Conservation (phyloP, 1,284 basidiomycete genomes). For the Entoloma clypeatum region DNA sequence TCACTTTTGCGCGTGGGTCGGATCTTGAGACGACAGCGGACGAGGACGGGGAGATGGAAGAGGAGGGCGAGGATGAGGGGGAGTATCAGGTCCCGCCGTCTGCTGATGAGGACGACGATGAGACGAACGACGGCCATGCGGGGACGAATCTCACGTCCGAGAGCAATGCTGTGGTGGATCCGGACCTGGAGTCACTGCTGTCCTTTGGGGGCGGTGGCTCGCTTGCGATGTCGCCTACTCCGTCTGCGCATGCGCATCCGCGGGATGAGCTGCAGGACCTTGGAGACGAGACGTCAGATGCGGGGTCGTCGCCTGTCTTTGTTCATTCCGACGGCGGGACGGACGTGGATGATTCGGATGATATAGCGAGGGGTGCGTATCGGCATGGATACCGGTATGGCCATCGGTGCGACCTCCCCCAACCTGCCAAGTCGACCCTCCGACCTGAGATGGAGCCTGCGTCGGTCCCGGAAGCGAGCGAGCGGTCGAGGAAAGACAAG, state of each 20-base stretch:
- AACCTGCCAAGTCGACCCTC: not conserved
- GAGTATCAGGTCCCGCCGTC: not conserved
- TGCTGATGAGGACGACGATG: constrained; percentile 13
- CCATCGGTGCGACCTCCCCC: constrained; percentile 10
- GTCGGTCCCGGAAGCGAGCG: constrained; percentile 8
- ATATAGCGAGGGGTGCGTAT: constrained; percentile 11
- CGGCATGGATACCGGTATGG: constrained; percentile 28
- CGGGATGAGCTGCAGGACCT: not conserved
- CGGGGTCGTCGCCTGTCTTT: constrained; percentile 32
- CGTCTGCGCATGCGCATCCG: constrained; percentile 7
- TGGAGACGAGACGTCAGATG: constrained; percentile 14
- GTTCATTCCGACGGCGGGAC: constrained; percentile 26
- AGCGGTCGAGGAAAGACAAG: constrained; percentile 35
- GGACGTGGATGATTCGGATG: constrained; percentile 15
- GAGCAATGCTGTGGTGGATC: not conserved
- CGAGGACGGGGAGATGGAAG: constrained; percentile 7
- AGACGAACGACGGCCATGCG: constrained; percentile 1
- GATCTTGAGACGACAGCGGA: not conserved
- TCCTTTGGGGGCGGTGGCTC: too few species aligned
- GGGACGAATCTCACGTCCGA: constrained; percentile 1
- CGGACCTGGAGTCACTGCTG: not conserved
- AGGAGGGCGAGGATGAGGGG: not conserved
- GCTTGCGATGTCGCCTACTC: too few species aligned
- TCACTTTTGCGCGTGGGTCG: constrained; percentile 11
- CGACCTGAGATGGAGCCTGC: constrained; percentile 1